These are phyloP conservation scores for Pseudogymnoascus sp. DNA, from an alignment of 2,329 filamentous ascomycete species.

Conservation along the genomic window DNA sequence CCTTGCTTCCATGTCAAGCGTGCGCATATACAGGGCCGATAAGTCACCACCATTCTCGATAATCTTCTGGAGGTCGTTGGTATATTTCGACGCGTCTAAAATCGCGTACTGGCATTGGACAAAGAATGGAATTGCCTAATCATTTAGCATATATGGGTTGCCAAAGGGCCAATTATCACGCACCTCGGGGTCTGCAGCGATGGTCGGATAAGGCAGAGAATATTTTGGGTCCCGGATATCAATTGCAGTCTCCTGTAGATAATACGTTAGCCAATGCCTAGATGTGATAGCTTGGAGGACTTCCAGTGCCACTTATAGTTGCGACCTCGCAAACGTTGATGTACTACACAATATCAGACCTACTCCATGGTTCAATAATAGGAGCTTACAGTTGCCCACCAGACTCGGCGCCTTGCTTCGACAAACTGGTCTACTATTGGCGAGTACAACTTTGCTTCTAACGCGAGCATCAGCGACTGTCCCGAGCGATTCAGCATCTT, in stretches of 20 bases:
- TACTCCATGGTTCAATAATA: neutral
- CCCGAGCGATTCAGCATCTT: slow-evolving; percentile 43
- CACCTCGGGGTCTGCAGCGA: slow-evolving; percentile 35
- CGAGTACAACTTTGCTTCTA: slow-evolving; percentile 37
- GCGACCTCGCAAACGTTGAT: slow-evolving; percentile 42
- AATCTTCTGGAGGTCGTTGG: slow-evolving; percentile 38
- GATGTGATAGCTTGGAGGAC: slow-evolving; percentile 12
- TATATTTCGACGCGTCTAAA: slow-evolving; percentile 39
- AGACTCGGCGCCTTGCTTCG: slow-evolving; percentile 39
- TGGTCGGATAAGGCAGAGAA: slow-evolving; percentile 36
- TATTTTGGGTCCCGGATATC: slow-evolving; percentile 37
- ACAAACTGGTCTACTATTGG: slow-evolving; percentile 32
- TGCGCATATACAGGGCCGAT: slow-evolving; percentile 33
- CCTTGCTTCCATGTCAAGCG: slow-evolving; percentile 34
- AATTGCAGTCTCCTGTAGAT: slow-evolving; percentile 35
- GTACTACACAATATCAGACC: slow-evolving; percentile 30
- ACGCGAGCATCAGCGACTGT: slow-evolving; percentile 39
- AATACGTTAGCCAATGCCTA: neutral
- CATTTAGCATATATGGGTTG: slow-evolving; percentile 12
- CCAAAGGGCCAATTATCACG: slow-evolving; percentile 18
- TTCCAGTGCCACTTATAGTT: slow-evolving; percentile 42
- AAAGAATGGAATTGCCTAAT: slow-evolving; percentile 35
- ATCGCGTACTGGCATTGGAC: slow-evolving; percentile 42
- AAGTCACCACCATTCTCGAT: slow-evolving; percentile 33
- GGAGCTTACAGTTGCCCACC: slow-evolving; percentile 43